Evolutionary conservation across 1,139 yeast genomes (phyloP), one percentile per base, ranked within the genome.

Genomic region (Chernovozyma aurita): DNA sequence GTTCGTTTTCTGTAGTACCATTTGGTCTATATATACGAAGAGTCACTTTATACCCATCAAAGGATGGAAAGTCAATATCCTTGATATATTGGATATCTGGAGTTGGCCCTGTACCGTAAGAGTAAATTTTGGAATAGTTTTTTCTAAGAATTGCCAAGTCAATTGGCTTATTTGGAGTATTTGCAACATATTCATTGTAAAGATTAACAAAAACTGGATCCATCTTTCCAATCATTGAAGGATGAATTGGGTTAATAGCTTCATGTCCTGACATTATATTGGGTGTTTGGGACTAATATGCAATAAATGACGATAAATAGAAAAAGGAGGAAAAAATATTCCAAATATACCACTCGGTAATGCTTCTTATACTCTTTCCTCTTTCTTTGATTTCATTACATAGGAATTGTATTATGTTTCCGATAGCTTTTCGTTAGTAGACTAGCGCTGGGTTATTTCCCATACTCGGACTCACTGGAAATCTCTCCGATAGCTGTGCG

Each of bases 1-100:
- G 75, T 4, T 47, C 52, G 2, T 36, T 52, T 1, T 76, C 76
- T 21, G 50, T 47, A 5, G 50, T 53, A 11, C 63, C 62, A 13
- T 52, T 47, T n/a, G 75, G 75, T 16, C 58, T 57, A 42, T 66
- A 69, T 2, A 69, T 67, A 39, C 75, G 13, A 14, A 60, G 45
- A 9, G 43, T 42, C 20, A 55, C 46, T 6, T 30, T 36, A 3
- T 24, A 33, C 6, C 53, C 55, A 39, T 54, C 59, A 32, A 51
- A 47, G n/a, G 52, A 46, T 7, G 38, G 32, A 24, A 50, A 47
- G 3, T 35, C 34, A 11, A 40, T 36, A 9, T 50, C 52, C 22
- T 46, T 35, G 21, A 48, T 39, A 31, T 42, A 27, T 11, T 43
- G 33, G 28, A 51, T 40, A n/a, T 42, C 47, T 3, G 56, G 56